These are phyloP conservation scores for Phialemoniopsis sp. DNA, from an alignment of 2,329 filamentous ascomycete species.

Conservation along the genomic window DNA sequence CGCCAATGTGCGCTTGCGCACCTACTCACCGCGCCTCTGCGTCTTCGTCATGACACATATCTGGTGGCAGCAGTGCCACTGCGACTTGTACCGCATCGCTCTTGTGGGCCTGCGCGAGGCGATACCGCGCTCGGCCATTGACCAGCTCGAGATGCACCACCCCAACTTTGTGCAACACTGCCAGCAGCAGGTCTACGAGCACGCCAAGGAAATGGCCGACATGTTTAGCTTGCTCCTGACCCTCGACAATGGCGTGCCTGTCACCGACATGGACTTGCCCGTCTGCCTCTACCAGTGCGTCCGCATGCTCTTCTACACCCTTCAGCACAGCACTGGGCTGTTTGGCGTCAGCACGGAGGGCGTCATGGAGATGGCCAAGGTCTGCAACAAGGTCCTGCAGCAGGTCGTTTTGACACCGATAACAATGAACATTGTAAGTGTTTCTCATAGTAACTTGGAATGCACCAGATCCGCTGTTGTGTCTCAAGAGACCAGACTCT, in stretches of 20 bases:
- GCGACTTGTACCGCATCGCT: constrained; percentile 51
- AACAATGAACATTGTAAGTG: constrained; percentile 40
- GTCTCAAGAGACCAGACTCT: background rate
- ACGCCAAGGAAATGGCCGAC: constrained; percentile 49
- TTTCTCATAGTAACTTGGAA: too few relatives aligned
- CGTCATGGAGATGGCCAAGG: constrained; percentile 43
- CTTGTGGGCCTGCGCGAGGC: constrained; percentile 48
- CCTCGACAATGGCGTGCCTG: constrained; percentile 43
- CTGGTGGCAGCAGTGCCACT: constrained; percentile 56
- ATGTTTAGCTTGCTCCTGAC: constrained; percentile 49
- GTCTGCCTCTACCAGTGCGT: constrained; percentile 53
- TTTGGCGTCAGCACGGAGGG: constrained; percentile 38
- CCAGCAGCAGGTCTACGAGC: constrained; percentile 46
- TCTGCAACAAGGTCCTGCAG: constrained; percentile 46
- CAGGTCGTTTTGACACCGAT: constrained; percentile 48
- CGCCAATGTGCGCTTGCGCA: constrained; percentile 48
- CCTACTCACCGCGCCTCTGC: constrained; percentile 52
- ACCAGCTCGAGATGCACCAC: constrained; percentile 31
- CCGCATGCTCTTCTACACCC: constrained; percentile 46
- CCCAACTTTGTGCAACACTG: constrained; percentile 43
- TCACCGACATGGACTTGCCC: constrained; percentile 51
- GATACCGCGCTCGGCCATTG: constrained; percentile 36
- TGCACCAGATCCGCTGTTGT: too few relatives aligned
- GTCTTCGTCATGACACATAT: constrained; percentile 58
- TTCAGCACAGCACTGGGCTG: constrained; percentile 35